phyloP scores from a whole-genome alignment of 495 filamentous ascomycete species.

The Penicillium bovifimosum region DNA sequence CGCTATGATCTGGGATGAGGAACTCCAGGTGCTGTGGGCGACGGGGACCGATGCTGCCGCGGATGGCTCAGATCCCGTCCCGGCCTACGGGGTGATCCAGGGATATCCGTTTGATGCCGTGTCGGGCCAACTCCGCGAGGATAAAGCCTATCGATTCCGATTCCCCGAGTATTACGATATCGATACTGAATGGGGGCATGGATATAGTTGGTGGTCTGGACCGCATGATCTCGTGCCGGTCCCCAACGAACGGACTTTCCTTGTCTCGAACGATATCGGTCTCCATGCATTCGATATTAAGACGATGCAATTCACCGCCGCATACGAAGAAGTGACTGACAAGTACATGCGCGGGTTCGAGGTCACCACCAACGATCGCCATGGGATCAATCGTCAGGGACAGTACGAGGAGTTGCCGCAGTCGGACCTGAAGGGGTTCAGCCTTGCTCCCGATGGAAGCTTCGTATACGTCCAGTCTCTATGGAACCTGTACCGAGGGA shows the following conservation, averaged over 20 bases:
- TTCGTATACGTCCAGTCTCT: slow-evolving; percentile 27
- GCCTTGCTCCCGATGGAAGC: slow-evolving; percentile 22
- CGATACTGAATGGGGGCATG: slow-evolving; percentile 24
- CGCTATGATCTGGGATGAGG: slow-evolving; percentile 29
- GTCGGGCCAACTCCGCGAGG: slow-evolving; percentile 16
- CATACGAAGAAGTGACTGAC: slow-evolving; percentile 13
- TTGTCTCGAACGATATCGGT: slow-evolving; percentile 23
- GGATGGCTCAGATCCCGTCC: slow-evolving; percentile 23
- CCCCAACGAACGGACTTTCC: slow-evolving; percentile 23
- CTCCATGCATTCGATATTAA: slow-evolving; percentile 24
- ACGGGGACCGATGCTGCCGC: slow-evolving; percentile 25
- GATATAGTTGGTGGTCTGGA: slow-evolving; percentile 26
- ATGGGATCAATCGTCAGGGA: slow-evolving; percentile 18
- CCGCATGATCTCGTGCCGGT: slow-evolving; percentile 28
- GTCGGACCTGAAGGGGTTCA: slow-evolving; percentile 28
- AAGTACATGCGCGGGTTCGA: slow-evolving; percentile 27
- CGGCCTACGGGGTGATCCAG: slow-evolving; percentile 21
- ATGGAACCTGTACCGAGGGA: slow-evolving; percentile 18
- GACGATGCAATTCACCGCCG: slow-evolving; percentile 8
- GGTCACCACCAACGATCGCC: slow-evolving; percentile 23
- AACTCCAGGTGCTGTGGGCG: slow-evolving; percentile 25
- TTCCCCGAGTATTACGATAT: slow-evolving; percentile 13
- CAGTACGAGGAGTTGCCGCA: slow-evolving; percentile 20
- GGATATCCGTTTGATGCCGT: slow-evolving; percentile 21
- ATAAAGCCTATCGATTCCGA: slow-evolving; percentile 12